Evolutionary conservation across 2,329 filamentous ascomycete genomes (phyloP).

Genomic region (Penicillium rolfsii): DNA sequence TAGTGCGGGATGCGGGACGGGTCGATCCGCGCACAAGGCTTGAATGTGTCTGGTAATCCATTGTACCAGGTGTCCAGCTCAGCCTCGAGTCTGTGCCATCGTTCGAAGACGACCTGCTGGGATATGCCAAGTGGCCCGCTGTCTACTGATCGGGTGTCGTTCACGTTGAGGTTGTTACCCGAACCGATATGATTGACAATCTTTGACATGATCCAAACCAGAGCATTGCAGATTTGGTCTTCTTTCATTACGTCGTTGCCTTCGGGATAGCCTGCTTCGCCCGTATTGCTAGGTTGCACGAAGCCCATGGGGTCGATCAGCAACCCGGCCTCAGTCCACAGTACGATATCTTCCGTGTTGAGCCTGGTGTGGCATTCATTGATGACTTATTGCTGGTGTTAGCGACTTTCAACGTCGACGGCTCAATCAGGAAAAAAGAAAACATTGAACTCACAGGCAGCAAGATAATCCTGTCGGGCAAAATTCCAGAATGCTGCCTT

Average conservation of each 20-base stretch:
- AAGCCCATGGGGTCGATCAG: conserved; percentile 59
- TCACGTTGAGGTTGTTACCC: conserved; percentile 54
- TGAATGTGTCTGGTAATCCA: conserved; percentile 63
- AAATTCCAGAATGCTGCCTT: conserved; percentile 70
- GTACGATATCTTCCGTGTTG: conserved; percentile 62
- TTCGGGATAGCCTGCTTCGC: conserved; percentile 36
- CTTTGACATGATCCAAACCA: conserved; percentile 69
- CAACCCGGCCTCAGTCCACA: conserved; percentile 68
- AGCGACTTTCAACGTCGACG: not conserved
- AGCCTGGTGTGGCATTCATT: conserved; percentile 64
- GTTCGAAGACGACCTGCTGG: conserved; percentile 49
- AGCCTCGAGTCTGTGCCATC: conserved; percentile 57
- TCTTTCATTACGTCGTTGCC: conserved; percentile 58
- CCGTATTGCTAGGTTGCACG: conserved; percentile 49
- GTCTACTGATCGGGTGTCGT: conserved; percentile 30
- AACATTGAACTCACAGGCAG: conserved; percentile 55
- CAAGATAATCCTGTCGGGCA: conserved; percentile 66
- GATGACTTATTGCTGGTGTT: conserved; percentile 43
- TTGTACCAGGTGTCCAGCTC: conserved; percentile 64
- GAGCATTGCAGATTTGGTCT: conserved; percentile 65
- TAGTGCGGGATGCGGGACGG: conserved; percentile 34
- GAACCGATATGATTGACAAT: conserved; percentile 67
- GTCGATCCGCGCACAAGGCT: conserved; percentile 57
- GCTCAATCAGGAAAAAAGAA: not conserved
- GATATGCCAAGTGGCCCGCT: conserved; percentile 38